These are phyloP conservation scores for Kuraishia molischiana DNA, from an alignment of 805 yeast species.

Conservation along the genomic window DNA sequence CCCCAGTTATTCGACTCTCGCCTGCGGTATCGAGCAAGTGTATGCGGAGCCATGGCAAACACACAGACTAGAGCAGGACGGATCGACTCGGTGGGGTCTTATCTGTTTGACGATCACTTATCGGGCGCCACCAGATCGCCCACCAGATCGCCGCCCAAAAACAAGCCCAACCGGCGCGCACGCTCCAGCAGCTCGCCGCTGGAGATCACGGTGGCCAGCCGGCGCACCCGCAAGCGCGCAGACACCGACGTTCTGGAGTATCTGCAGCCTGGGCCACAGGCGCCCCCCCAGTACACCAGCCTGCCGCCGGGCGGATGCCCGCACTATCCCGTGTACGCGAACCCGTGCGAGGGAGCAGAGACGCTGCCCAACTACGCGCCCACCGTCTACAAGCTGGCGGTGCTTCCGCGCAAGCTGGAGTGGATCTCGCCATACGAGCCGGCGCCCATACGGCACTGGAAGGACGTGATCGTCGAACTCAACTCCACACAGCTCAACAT, in stretches of 20 bases:
- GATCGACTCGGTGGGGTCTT: not conserved
- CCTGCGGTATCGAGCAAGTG: no score
- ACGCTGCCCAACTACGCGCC: constrained; percentile 58
- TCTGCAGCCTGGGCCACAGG: constrained; percentile 24
- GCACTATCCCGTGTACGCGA: constrained; percentile 22
- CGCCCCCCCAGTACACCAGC: constrained; percentile 25
- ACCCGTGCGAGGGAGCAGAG: constrained; percentile 23
- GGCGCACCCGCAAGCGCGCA: not conserved
- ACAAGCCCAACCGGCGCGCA: not conserved
- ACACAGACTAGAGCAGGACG: no score
- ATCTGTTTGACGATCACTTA: not conserved
- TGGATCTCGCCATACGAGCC: constrained; percentile 72
- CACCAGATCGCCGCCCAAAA: not conserved
- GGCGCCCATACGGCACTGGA: constrained; percentile 64
- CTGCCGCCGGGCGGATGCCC: constrained; percentile 25
- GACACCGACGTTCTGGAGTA: not conserved
- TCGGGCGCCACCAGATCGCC: not conserved
- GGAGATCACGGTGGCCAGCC: not conserved
- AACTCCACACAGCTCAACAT: constrained; percentile 83
- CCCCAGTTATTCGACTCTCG: no score
- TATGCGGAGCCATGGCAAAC: no score
- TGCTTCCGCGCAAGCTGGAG: constrained; percentile 58
- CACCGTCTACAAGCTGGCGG: constrained; percentile 49
- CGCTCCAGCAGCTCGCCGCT: not conserved
- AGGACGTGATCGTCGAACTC: constrained; percentile 53